A percentile compares a stretch with the other conserved stretches of the same genome.
Conservation (phyloP, 139 green algal genomes). For the Axilococcus clingmanii region DNA sequence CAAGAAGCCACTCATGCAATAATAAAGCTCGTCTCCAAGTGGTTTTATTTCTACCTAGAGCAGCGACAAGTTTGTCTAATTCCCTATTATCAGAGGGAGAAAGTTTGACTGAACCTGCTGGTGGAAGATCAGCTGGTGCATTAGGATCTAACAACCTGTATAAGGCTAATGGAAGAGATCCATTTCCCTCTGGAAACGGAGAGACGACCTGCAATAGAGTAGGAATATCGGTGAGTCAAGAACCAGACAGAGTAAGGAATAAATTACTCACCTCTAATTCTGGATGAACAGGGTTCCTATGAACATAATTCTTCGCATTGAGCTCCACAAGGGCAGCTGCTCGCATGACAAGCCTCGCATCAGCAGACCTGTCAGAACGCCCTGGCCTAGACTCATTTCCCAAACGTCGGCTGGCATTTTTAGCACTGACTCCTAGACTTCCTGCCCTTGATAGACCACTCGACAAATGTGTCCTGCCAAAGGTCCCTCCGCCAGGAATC, state of each 20-base stretch:
- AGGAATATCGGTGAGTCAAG: neutral
- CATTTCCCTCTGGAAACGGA: slow-evolving; percentile 18
- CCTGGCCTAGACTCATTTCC: no score
- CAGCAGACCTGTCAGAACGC: no score
- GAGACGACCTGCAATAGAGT: slow-evolving; percentile 6
- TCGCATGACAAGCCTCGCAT: no score
- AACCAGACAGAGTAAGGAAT: neutral
- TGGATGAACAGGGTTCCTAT: no score
- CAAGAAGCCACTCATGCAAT: slow-evolving; percentile 66
- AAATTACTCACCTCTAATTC: no score
- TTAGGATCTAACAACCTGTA: slow-evolving; percentile 38
- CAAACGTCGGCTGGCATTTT: no score
- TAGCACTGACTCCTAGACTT: no score
- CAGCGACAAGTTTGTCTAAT: slow-evolving; percentile 73
- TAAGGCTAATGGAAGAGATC: slow-evolving; percentile 28
- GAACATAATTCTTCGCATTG: no score
- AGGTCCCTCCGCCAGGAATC: no score
- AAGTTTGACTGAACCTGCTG: slow-evolving; percentile 11
- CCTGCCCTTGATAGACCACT: no score
- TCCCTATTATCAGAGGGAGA: slow-evolving; percentile 53
- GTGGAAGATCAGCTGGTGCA: slow-evolving; percentile 29
- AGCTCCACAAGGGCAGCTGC: no score
- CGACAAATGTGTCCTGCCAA: no score
- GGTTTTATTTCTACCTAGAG: slow-evolving; percentile 50
- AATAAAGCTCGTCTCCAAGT: slow-evolving; percentile 67